Evolutionary conservation across 1,284 basidiomycete species (phyloP).

Genomic region (Apiotrichum gracile): DNA sequence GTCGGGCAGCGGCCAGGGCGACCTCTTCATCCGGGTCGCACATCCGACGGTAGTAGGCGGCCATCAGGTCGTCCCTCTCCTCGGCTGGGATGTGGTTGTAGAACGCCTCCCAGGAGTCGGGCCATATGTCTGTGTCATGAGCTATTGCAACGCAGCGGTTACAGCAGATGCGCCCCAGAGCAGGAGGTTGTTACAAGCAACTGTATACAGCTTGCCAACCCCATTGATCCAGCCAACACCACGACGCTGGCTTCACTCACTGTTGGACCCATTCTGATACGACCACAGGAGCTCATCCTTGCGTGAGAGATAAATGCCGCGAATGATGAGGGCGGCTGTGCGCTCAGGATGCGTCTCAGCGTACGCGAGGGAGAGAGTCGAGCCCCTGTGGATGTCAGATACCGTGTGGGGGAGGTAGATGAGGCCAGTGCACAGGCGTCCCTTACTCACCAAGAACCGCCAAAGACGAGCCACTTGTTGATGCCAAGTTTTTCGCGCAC

Average conservation of each 20-base stretch:
- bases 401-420: background rate
- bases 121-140: conserved; percentile 55
- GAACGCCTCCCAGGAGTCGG: conserved; percentile 82
- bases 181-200: too few species aligned
- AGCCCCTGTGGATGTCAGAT: conserved; percentile 57
- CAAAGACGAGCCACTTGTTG: conserved; percentile 85
- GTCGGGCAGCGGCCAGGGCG: conserved; percentile 60
- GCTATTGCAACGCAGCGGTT: background rate
- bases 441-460: conserved; percentile 70
- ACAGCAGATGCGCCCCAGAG: too few species aligned
- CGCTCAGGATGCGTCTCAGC: conserved; percentile 77
- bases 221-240: too few species aligned
- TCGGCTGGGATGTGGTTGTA: conserved; percentile 69
- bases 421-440: background rate
- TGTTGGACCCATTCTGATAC: conserved; percentile 59
- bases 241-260: too few species aligned
- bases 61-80: conserved; percentile 71
- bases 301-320: conserved; percentile 84
- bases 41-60: conserved; percentile 69
- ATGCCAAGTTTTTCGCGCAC: conserved; percentile 66
- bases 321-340: conserved; percentile 71
- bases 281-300: conserved; percentile 85
- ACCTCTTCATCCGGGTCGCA: conserved; percentile 62
- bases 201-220: too few species aligned
- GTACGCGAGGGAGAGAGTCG: conserved; percentile 79